Percentiles rank a stretch among this genome's conserved stretches.
phyloP scores from a whole-genome alignment of 208 protist species.

The Wallacemonas sp. region DNA sequence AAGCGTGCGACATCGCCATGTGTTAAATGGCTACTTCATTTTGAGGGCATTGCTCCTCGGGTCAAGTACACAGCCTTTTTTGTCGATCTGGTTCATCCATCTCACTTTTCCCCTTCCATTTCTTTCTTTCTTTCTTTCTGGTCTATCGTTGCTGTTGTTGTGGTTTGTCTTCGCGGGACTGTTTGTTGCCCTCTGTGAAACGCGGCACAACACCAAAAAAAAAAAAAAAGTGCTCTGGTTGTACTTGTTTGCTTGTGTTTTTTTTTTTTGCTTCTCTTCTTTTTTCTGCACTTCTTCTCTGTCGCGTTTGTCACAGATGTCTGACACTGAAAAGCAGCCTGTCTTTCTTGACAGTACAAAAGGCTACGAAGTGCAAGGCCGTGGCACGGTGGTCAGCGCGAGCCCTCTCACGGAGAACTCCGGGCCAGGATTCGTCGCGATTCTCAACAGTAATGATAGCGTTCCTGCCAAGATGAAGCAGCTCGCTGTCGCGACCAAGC shows the following conservation, averaged over 20 bases:
- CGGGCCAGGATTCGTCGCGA: conserved; percentile 29
- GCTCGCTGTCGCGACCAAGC: conserved; percentile 32
- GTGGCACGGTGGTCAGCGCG: background rate
- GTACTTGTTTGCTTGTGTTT: conserved; percentile 4
- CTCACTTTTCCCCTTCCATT: conserved; percentile 9
- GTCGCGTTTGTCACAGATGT: too few species aligned
- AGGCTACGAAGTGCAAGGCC: background rate
- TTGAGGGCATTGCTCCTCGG: too few species aligned
- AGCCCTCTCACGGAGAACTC: conserved; percentile 10
- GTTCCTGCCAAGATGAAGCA: conserved; percentile 28
- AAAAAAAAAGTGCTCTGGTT: background rate
- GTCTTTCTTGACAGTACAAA: conserved; percentile 29
- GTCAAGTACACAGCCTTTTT: too few species aligned
- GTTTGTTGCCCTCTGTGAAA: too few species aligned
- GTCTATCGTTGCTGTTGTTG: conserved; percentile 20
- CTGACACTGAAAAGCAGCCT: conserved; percentile 30
- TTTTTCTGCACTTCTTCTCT: conserved; percentile 15
- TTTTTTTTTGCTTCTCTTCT: conserved; percentile 20
- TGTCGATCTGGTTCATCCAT: too few species aligned
- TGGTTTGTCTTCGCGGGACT: conserved; percentile 5
- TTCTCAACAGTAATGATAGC: conserved; percentile 27
- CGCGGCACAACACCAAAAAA: background rate
- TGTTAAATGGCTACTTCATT: too few species aligned
- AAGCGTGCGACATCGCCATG: too few species aligned
- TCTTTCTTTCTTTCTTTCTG: conserved; percentile 16